phyloP scores from a whole-genome alignment of 2,329 filamentous ascomycete species.

The Phyllosticta citriasiana region DNA sequence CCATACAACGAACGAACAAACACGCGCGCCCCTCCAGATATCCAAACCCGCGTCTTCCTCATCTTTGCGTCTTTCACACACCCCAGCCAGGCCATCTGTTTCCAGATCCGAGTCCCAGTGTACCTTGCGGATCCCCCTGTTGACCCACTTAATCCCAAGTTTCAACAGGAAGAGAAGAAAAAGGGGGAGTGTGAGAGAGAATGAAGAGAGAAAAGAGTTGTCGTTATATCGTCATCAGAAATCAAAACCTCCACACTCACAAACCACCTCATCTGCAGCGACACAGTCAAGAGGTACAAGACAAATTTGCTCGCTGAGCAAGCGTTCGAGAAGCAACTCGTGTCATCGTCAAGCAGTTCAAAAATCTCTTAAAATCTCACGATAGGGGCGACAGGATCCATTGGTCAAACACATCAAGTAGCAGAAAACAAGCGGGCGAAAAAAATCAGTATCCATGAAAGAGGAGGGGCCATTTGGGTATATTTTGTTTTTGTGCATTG shows the following conservation, averaged over 20 bases:
- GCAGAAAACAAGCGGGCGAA: background rate
- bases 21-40: no score
- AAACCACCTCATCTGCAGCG: background rate
- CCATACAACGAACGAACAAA: no score
- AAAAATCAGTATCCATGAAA: background rate
- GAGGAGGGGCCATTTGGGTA: constrained; percentile 1
- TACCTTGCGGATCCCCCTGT: no score
- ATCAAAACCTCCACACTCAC: background rate
- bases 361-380: background rate
- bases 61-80: no score
- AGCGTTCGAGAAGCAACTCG: background rate
- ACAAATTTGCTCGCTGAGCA: background rate
- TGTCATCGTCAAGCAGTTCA: background rate
- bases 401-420: background rate
- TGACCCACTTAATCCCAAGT: background rate
- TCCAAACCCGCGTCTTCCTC: no score
- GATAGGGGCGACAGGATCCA: background rate
- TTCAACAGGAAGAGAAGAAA: background rate
- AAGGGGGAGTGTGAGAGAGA: background rate
- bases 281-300: background rate
- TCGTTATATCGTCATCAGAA: background rate
- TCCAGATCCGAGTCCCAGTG: no score
- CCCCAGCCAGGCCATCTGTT: no score
- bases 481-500: constrained; percentile 1
- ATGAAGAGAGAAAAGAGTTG: background rate